These are phyloP conservation scores for Gossypium mustelinum DNA, from an alignment of 345 rosid genomes.

Conservation along the genomic window DNA sequence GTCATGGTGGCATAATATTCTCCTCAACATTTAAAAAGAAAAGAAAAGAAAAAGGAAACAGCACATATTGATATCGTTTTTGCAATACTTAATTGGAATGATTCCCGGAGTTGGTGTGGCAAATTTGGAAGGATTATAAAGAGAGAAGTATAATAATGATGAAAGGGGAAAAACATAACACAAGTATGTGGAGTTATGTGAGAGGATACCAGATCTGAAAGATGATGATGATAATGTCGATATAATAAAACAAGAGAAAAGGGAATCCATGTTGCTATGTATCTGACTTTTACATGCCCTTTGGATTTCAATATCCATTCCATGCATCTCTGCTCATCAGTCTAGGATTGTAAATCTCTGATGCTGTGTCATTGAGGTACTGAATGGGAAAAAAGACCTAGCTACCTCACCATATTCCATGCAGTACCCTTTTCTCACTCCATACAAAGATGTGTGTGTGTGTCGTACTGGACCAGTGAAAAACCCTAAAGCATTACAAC, in stretches of 20 bases:
- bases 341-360: slow-evolving; percentile 24
- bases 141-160: background rate
- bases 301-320: slow-evolving; percentile 14
- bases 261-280: slow-evolving; percentile 68
- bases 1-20: slow-evolving; percentile 52
- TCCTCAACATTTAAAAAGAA: slow-evolving; percentile 20
- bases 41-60: background rate
- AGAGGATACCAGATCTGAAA: background rate
- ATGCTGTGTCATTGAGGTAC: slow-evolving; percentile 63
- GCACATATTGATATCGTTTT: slow-evolving; percentile 12
- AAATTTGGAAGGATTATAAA: slow-evolving; percentile 56
- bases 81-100: slow-evolving; percentile 45
- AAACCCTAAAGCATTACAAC: slow-evolving; percentile 8
- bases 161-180: slow-evolving; percentile 29
- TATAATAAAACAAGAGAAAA: slow-evolving; percentile 43
- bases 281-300: slow-evolving; percentile 40
- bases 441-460: background rate
- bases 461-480: background rate
- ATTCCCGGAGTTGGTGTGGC: slow-evolving; percentile 58
- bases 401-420: slow-evolving; percentile 34
- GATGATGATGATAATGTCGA: background rate
- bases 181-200: slow-evolving; percentile 47
- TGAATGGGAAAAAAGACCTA: slow-evolving; percentile 46
- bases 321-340: slow-evolving; percentile 8
- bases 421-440: slow-evolving; percentile 18